phyloP scores from a whole-genome alignment of 768 basidiomycete species.

The Boletus reticuloceps region DNA sequence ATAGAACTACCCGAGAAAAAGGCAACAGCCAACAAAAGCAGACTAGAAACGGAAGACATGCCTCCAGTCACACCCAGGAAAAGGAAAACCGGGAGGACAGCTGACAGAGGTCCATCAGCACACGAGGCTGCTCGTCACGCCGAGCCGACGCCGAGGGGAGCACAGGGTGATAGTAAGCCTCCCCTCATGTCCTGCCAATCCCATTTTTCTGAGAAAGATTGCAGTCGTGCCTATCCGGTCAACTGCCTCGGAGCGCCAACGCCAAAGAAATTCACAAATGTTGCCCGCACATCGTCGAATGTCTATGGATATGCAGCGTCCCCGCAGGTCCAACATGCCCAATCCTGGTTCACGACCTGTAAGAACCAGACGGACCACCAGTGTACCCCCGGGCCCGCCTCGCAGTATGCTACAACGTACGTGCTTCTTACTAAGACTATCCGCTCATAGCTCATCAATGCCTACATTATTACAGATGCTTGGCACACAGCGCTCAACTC shows the following conservation, averaged over 20 bases:
- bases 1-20: conserved; percentile 23
- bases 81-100: conserved; percentile 24
- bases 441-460: conserved; percentile 3
- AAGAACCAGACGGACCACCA: conserved; percentile 22
- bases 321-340: conserved; percentile 21
- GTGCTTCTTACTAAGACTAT: conserved; percentile 19
- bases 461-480: conserved; percentile 48
- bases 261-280: conserved; percentile 22
- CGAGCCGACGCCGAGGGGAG: conserved; percentile 14
- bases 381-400: conserved; percentile 31
- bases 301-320: conserved; percentile 25
- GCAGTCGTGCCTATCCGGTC: conserved; percentile 22
- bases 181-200: not conserved
- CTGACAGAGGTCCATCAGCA: conserved; percentile 9
- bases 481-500: conserved; percentile 66
- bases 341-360: conserved; percentile 23
- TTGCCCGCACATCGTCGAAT: conserved; percentile 23
- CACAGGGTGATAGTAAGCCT: conserved; percentile 10
- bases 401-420: conserved; percentile 68
- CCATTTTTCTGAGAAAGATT: conserved; percentile 7
- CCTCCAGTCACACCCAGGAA: conserved; percentile 21
- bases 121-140: conserved; percentile 16
- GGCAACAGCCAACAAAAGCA: conserved; percentile 10
- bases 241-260: conserved; percentile 24
- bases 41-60: conserved; percentile 16